Base-by-base conservation (phyloP, 345 rosid genomes). In the Aegle marmelos region DNA sequence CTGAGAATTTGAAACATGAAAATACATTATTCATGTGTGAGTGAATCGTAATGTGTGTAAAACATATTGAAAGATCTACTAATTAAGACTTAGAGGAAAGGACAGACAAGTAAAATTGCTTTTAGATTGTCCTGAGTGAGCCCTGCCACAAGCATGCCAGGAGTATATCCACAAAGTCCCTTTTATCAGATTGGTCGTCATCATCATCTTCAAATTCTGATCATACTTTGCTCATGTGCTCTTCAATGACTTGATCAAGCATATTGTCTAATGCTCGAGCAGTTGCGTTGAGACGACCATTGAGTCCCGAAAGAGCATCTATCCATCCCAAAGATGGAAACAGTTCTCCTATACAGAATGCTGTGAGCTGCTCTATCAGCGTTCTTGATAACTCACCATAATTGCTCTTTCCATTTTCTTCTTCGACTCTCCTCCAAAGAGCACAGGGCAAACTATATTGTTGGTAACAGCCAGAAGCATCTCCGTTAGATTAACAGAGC, bases 91-190 rank as follows among this genome's bases (percentile, higher is more conserved):
- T 4, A 68, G 2, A 56, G 41, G 45, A 13, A n/a, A 21, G 14
- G 54, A 39, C 0, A 39, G 5, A 84, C 84, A 81, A 78, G 61
- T 28, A 81, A 34, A 63, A 81, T 76, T 13, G 80, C 87, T 73
- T 84, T 84, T 19, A 84, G 63, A 57, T 81, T 81, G 70, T 84
- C 78, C 16, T 0, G 31, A 31, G 54, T n/a, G 9, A 76, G 74
- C 7, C 19, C 19, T 17, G 22, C 9, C 57, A 48, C 84, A 68
- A 62, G 64, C 68, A 72, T 78, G n/a, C 78, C 76, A 2, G 64
- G 2, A 53, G 28, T 53, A 78, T 73, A 53, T 84, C 79, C 27
- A 84, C 72, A 6, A 64, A 78, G 41, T 82, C 75, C 25, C 70
- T 71, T 17, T 71, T 75, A 64, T 80, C 84, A 66, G 2, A 1